Evolutionary conservation across 164 flowering plant species (phyloP).

Genomic region (Umbellularia californica): DNA sequence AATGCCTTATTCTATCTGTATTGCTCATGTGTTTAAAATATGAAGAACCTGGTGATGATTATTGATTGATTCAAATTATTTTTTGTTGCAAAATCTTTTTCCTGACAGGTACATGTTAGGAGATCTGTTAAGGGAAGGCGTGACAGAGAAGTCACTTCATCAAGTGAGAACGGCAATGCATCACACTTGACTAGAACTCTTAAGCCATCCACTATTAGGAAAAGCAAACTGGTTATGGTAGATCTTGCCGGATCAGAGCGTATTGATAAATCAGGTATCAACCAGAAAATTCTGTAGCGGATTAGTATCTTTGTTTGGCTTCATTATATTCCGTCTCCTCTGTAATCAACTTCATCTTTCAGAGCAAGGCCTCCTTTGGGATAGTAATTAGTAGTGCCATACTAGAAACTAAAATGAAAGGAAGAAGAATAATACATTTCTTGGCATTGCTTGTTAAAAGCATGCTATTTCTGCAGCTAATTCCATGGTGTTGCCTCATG

Average conservation of each 20-base stretch:
- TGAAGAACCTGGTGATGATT: not conserved
- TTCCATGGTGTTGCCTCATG: too few species aligned
- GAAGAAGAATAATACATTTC: too few species aligned
- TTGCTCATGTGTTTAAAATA: not conserved
- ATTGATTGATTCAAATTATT: not conserved
- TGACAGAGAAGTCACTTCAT: slow-evolving; percentile 29
- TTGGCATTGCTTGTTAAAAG: too few species aligned
- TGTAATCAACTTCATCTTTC: not conserved
- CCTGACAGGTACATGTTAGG: slow-evolving; percentile 61
- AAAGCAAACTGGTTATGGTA: slow-evolving; percentile 80
- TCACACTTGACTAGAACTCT: slow-evolving; percentile 44
- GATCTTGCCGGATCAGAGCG: slow-evolving; percentile 99
- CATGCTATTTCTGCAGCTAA: too few species aligned
- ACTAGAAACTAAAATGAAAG: too few species aligned
- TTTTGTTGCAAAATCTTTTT: not conserved
- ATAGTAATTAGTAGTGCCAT: too few species aligned
- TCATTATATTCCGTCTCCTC: not conserved
- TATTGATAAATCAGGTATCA: slow-evolving; percentile 78
- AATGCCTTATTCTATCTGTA: not conserved
- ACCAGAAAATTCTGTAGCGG: not conserved
- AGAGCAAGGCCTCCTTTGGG: too few species aligned
- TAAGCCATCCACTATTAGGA: slow-evolving; percentile 71
- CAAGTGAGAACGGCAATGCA: slow-evolving; percentile 48
- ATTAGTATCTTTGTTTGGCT: not conserved
- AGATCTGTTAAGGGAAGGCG: slow-evolving; percentile 55